Evolutionary conservation across 768 basidiomycete species (phyloP).

Genomic region (Podaxis sp.): DNA sequence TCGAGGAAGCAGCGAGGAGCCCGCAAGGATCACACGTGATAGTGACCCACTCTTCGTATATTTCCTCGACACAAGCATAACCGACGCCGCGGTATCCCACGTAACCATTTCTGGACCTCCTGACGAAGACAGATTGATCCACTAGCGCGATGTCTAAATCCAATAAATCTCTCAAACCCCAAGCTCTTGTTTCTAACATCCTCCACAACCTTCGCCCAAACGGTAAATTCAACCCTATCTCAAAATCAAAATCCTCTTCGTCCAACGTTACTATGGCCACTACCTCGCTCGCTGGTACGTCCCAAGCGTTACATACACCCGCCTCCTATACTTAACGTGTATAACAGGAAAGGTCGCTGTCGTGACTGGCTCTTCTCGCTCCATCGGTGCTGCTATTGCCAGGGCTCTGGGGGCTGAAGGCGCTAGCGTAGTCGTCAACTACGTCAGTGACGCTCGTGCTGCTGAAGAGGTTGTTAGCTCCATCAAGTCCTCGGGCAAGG

Average conservation of each 20-base stretch:
- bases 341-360: conserved; percentile 50
- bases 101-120: conserved; percentile 4
- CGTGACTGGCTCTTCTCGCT: conserved; percentile 61
- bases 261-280: conserved; percentile 10
- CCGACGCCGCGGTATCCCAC: conserved; percentile 12
- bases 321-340: neutral
- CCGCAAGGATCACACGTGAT: conserved; percentile 12
- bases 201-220: conserved; percentile 17
- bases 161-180: conserved; percentile 14
- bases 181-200: conserved; percentile 16
- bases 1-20: conserved; percentile 1
- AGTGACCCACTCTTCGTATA: conserved; percentile 4
- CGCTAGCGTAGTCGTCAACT: conserved; percentile 59
- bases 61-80: conserved; percentile 4
- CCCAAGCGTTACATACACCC: neutral
- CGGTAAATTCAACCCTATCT: neutral
- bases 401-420: conserved; percentile 53
- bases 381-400: conserved; percentile 59
- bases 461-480: conserved; percentile 48
- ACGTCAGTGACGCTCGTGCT: conserved; percentile 38
- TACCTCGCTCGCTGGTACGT: conserved; percentile 14
- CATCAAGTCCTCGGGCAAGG: conserved; percentile 44
- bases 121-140: neutral
- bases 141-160: conserved; percentile 8
- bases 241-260: conserved; percentile 6